Conservation (phyloP, 805 yeast genomes). For the Candida chauliodis region DNA sequence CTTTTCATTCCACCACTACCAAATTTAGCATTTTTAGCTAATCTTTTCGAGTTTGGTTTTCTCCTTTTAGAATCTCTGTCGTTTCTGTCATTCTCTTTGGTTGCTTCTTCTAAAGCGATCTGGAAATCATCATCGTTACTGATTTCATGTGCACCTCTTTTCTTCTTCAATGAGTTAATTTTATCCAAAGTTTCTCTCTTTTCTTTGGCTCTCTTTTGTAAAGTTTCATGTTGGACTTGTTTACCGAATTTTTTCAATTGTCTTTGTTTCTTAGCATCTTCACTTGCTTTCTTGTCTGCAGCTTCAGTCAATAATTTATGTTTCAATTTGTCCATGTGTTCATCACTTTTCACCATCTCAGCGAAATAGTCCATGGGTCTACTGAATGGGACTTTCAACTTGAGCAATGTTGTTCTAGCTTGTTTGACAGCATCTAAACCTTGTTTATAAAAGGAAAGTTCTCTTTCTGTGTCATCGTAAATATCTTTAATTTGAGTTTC, state of each 20-base stretch:
- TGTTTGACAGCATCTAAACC: slow-evolving; percentile 78
- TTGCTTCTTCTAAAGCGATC: slow-evolving; percentile 88
- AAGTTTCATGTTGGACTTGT: slow-evolving; percentile 90
- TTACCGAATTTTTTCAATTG: slow-evolving; percentile 95
- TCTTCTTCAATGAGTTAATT: slow-evolving; percentile 86
- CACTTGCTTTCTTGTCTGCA: slow-evolving; percentile 81
- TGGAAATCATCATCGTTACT: slow-evolving; percentile 70
- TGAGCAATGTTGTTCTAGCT: slow-evolving; percentile 63
- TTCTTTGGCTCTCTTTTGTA: slow-evolving; percentile 90
- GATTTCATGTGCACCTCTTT: slow-evolving; percentile 76
- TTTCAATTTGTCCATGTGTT: slow-evolving; percentile 94
- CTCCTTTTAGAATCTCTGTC: slow-evolving; percentile 44
- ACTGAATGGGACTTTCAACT: slow-evolving; percentile 78
- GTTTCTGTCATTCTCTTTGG: slow-evolving; percentile 33
- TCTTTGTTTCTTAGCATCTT: slow-evolving; percentile 92
- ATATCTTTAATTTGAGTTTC: slow-evolving; percentile 76
- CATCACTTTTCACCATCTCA: slow-evolving; percentile 97
- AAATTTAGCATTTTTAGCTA: slow-evolving; percentile 68
- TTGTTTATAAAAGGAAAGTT: slow-evolving; percentile 91
- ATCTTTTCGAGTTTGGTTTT: slow-evolving; percentile 61
- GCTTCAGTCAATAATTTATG: slow-evolving; percentile 75
- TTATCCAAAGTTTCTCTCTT: slow-evolving; percentile 87
- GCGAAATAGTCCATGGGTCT: slow-evolving; percentile 97
- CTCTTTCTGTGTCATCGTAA: slow-evolving; percentile 94
- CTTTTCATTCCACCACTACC: slow-evolving; percentile 81